These are phyloP conservation scores for Cryptococcus sp. DNA, from an alignment of 1,284 basidiomycete species.

Conservation along the genomic window DNA sequence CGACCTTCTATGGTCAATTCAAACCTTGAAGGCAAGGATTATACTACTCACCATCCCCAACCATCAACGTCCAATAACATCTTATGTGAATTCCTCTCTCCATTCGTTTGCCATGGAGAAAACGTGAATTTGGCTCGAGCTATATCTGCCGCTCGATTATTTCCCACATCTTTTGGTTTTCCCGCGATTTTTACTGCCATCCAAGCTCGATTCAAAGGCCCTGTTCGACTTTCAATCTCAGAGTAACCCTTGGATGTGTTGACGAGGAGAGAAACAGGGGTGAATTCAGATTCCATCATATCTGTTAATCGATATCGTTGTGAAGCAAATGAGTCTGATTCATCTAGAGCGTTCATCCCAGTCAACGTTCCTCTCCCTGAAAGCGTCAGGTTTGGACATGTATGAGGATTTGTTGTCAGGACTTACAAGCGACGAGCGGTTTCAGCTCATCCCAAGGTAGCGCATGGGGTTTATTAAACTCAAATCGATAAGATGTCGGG, in stretches of 20 bases:
- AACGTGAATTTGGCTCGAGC: neutral
- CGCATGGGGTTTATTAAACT: neutral
- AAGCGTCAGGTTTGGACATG: neutral
- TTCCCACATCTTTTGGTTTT: neutral
- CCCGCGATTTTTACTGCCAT: neutral
- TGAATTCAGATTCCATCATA: neutral
- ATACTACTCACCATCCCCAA: slow-evolving; percentile 6
- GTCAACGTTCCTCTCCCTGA: slow-evolving; percentile 2
- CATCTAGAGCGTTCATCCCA: neutral
- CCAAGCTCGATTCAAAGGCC: neutral
- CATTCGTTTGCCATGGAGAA: neutral
- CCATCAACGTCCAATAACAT: slow-evolving; percentile 7
- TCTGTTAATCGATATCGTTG: neutral
- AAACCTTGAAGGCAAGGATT: neutral
- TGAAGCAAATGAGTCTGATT: neutral
- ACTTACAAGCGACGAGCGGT: neutral
- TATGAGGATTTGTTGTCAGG: neutral
- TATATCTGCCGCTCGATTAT: neutral
- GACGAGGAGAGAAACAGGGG: neutral
- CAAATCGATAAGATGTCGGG: neutral
- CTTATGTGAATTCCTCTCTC: neutral
- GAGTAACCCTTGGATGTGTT: neutral
- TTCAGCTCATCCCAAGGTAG: neutral
- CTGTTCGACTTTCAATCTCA: neutral
- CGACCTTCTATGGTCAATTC: neutral